These are phyloP conservation scores for Moricandia moricandioides DNA, from an alignment of 345 rosid species.

Conservation along the genomic window DNA sequence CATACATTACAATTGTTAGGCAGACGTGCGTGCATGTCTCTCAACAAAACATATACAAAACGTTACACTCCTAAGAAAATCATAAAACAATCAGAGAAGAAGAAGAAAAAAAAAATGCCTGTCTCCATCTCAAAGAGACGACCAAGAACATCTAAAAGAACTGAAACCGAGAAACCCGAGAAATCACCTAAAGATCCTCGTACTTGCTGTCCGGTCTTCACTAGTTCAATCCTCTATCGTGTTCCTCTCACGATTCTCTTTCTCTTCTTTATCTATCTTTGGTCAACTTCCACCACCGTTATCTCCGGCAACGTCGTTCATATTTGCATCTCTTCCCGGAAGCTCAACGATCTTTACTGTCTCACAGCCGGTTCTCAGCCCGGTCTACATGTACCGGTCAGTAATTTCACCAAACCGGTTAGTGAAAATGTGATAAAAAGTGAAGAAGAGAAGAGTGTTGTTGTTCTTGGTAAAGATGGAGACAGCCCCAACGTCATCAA, in stretches of 20 bases:
- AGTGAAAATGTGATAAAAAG: constrained; percentile 15
- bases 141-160: constrained; percentile 37
- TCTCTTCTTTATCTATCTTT: constrained; percentile 48
- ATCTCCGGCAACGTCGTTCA: constrained; percentile 66
- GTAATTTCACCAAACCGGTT: constrained; percentile 13
- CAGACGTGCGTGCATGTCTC: constrained; percentile 31
- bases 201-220: constrained; percentile 28
- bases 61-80: constrained; percentile 18
- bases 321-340: constrained; percentile 70
- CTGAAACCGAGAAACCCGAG: constrained; percentile 26
- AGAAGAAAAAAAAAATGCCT: constrained; percentile 44
- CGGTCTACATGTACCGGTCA: constrained; percentile 38
- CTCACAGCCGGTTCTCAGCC: constrained; percentile 75
- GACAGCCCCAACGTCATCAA: constrained; percentile 15
- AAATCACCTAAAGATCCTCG: constrained; percentile 11
- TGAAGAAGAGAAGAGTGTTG: background rate
- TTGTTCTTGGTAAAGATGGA: constrained; percentile 11
- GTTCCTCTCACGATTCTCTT: constrained; percentile 49
- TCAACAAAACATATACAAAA: constrained; percentile 35
- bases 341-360: constrained; percentile 71
- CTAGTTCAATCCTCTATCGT: constrained; percentile 41
- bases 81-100: background rate
- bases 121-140: constrained; percentile 51
- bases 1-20: constrained; percentile 12
- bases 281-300: constrained; percentile 76